Conservation (phyloP, 805 yeast genomes). For the Suhomyces xylopsoci region DNA sequence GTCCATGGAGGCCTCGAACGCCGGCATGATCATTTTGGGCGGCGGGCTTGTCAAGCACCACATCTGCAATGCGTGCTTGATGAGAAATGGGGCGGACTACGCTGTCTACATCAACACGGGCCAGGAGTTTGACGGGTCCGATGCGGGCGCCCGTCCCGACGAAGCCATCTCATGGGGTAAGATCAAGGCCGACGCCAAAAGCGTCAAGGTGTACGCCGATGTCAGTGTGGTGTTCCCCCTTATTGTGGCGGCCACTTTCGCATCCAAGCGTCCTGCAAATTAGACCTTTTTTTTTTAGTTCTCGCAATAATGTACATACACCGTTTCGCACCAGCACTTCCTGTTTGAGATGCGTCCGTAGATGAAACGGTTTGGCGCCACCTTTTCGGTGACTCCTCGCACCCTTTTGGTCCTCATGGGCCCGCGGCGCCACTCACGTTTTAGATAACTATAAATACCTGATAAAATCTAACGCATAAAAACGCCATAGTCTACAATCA, state of each 20-base stretch:
- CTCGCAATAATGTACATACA: background rate
- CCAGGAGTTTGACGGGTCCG: conserved; percentile 98
- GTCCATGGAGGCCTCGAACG: conserved; percentile 91
- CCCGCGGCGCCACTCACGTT: background rate
- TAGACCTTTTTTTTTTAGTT: background rate
- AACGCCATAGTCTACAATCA: background rate
- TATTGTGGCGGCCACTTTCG: conserved; percentile 97
- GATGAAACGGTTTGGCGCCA: background rate
- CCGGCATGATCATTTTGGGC: conserved; percentile 95
- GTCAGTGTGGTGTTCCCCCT: conserved; percentile 93
- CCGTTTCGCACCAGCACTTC: background rate
- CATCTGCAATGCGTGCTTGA: conserved; percentile 94
- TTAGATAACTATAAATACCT: background rate
- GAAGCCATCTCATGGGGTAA: conserved; percentile 99
- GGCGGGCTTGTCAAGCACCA: conserved; percentile 97
- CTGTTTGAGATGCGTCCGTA: background rate
- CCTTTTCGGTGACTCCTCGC: background rate
- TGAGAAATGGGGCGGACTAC: conserved; percentile 99
- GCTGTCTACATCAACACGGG: conserved; percentile 98
- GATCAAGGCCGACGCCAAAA: conserved; percentile 89
- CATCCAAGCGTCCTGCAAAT: conserved; percentile 39
- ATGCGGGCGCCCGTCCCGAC: conserved; percentile 99
- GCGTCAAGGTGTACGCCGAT: conserved; percentile 92
- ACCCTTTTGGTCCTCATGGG: background rate
- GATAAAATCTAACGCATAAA: background rate